Evolutionary conservation across 495 filamentous ascomycete species (phyloP).

Genomic region (Opeltia flavorubescens): DNA sequence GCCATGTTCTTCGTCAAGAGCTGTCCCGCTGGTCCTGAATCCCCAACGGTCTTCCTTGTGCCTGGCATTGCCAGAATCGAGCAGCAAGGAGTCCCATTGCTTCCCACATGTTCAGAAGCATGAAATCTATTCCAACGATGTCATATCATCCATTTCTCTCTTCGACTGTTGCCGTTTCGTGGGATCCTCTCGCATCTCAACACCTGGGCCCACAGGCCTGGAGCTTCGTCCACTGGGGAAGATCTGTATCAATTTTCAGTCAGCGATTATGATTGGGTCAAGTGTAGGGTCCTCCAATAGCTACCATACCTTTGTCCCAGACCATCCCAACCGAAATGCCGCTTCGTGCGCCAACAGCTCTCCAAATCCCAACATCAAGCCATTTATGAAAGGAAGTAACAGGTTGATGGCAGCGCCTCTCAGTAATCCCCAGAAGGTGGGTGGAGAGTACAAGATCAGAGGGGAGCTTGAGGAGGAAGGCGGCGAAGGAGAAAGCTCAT

Average conservation of each 20-base stretch:
- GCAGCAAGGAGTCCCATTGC: background rate
- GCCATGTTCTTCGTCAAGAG: too few species aligned
- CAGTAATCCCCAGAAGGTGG: constrained; percentile 69
- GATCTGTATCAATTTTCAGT: constrained; percentile 39
- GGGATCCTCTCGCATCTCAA: constrained; percentile 44
- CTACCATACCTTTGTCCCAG: constrained; percentile 70
- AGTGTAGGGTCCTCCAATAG: background rate
- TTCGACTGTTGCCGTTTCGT: constrained; percentile 32
- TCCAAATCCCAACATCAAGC: constrained; percentile 94
- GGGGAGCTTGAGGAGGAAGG: constrained; percentile 55
- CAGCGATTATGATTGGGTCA: too few species aligned
- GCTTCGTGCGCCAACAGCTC: constrained; percentile 93
- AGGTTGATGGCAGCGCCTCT: constrained; percentile 91
- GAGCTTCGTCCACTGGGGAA: constrained; percentile 48
- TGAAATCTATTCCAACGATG: constrained; percentile 25
- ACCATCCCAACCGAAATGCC: constrained; percentile 86
- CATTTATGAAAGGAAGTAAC: constrained; percentile 88
- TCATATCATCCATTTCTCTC: constrained; percentile 32
- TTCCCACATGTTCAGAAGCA: background rate
- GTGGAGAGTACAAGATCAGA: constrained; percentile 77
- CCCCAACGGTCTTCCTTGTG: too few species aligned
- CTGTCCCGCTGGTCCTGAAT: too few species aligned
- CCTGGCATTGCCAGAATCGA: background rate
- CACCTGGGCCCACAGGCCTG: constrained; percentile 47
- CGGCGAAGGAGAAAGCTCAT: constrained; percentile 41